Base-by-base conservation (phyloP, 805 yeast species). In the Brettanomyces nanus region DNA sequence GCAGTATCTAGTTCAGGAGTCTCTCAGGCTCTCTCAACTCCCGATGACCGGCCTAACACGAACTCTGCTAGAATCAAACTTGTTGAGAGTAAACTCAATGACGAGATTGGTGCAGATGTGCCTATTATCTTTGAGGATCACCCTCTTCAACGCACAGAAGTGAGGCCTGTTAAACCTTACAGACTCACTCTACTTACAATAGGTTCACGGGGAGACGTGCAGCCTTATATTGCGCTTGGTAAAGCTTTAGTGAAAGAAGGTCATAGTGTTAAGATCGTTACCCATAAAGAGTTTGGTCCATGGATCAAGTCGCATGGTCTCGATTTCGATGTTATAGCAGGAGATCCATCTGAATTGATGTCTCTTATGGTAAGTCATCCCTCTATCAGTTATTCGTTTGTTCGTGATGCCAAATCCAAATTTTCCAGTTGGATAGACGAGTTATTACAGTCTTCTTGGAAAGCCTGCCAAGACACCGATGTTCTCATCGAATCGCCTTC, bases 201-300 rank as follows among this genome's bases (percentile, higher is more conserved):
- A 49, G 97, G 97, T 0, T 86, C 96, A 0, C 69, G 97, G 41
- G 97, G 97, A 25, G 97, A 90, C 59, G 97, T 90, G 5, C 97
- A 90, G 59, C 97, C 97, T 0, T 90, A 87, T 55, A 82, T 90
- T 46, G 90, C 97, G 0, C 61, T 90, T n/a, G 92, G 85, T 0
- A 76, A 77, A 46, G 95, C 89, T 0, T 64, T 90, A 31, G 58
- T 75, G 33, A 66, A 63, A 19, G 96, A 90, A 47, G 97, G 97
- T 0, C 97, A 90, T 53, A 58, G 60, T 15, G 95, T 85, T 2
- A 77, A 77, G 20, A 89, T 90, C 40, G 94, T 90, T 0, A 83
- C 96, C 0, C 97, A 90, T 58, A 51, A 49, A 0, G 97, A 90
- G 56, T 90, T 89, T 56, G 66, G 71, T 47, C 77, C 67, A 3